Percentiles rank a stretch among this genome's conserved stretches.
These are phyloP conservation scores for Chlorophyllum brunneum DNA, from an alignment of 768 basidiomycete genomes.

Conservation along the genomic window DNA sequence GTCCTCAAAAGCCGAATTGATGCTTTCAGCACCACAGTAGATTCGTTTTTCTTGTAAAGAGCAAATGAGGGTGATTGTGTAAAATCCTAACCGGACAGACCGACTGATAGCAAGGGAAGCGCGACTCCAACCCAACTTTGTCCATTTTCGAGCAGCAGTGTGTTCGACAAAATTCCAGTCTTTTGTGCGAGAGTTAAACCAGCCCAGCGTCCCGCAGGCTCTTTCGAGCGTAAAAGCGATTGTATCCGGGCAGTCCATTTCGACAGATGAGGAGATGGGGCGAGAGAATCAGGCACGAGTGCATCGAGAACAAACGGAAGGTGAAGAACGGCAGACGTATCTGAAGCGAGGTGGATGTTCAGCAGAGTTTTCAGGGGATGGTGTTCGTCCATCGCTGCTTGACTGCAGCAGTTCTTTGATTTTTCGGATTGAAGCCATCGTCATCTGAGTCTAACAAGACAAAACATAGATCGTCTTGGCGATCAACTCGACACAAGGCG, in stretches of 20 bases:
- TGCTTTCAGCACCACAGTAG: slow-evolving; percentile 53
- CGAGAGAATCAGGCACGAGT: slow-evolving; percentile 50
- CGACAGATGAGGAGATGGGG: slow-evolving; percentile 59
- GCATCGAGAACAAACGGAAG: slow-evolving; percentile 55
- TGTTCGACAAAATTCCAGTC: slow-evolving; percentile 54
- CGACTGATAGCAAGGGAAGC: slow-evolving; percentile 66
- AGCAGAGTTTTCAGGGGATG: slow-evolving; percentile 62
- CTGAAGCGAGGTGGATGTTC: slow-evolving; percentile 70
- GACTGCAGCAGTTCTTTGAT: slow-evolving; percentile 1
- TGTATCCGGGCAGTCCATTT: slow-evolving; percentile 78
- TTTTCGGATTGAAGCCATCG: slow-evolving; percentile 1
- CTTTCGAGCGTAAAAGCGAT: slow-evolving; percentile 74
- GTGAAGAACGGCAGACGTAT: slow-evolving; percentile 54
- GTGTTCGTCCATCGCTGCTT: slow-evolving; percentile 35
- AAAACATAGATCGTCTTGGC: slow-evolving; percentile 19
- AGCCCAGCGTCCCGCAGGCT: slow-evolving; percentile 75
- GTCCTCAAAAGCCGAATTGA: slow-evolving; percentile 59
- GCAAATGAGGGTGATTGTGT: slow-evolving; percentile 19
- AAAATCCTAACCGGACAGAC: slow-evolving; percentile 31
- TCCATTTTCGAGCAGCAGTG: slow-evolving; percentile 63
- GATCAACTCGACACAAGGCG: background rate
- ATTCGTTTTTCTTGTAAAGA: slow-evolving; percentile 62
- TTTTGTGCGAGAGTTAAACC: slow-evolving; percentile 73
- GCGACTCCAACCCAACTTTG: slow-evolving; percentile 67
- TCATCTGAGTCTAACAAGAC: background rate